These are phyloP conservation scores for Crithidia sp. DNA, from an alignment of 208 protist genomes.

Conservation along the genomic window DNA sequence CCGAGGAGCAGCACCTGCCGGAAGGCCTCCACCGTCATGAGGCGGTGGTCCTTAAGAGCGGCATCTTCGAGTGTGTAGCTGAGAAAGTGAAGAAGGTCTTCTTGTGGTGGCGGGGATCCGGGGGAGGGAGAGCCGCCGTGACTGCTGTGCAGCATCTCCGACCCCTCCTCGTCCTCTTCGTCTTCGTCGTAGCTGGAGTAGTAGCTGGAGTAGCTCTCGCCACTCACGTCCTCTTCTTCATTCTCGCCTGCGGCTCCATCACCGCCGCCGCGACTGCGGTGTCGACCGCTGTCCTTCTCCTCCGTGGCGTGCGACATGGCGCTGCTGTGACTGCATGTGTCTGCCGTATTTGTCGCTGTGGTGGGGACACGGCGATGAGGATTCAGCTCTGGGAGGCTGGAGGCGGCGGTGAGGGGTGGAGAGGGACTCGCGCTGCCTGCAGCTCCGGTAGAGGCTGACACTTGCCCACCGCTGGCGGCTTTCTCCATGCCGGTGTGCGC, in stretches of 20 bases:
- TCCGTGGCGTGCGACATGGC: conserved; percentile 16
- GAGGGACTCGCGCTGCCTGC: conserved; percentile 6
- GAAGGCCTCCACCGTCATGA: conserved; percentile 59
- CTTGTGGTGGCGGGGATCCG: conserved; percentile 26
- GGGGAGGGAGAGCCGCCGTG: conserved; percentile 9
- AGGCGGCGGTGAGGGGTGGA: neutral
- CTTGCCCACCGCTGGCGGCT: too few species aligned
- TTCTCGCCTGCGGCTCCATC: neutral
- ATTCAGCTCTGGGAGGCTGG: neutral
- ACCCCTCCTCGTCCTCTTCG: conserved; percentile 33
- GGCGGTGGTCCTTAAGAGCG: conserved; percentile 53
- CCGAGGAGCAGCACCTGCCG: conserved; percentile 53
- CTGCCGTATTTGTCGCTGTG: neutral
- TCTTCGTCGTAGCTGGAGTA: conserved; percentile 33
- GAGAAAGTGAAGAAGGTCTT: conserved; percentile 59
- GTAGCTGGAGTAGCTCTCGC: conserved; percentile 25
- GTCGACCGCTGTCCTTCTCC: conserved; percentile 19
- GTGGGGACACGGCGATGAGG: neutral
- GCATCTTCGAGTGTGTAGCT: conserved; percentile 38
- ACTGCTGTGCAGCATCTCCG: conserved; percentile 16
- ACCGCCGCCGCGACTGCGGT: neutral
- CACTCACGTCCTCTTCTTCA: neutral
- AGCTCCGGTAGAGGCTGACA: neutral
- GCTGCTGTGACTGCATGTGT: conserved; percentile 2
- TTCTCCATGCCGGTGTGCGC: too few species aligned